Conservation (phyloP, 2,329 filamentous ascomycete genomes). For the Colletotrichum phormii region DNA sequence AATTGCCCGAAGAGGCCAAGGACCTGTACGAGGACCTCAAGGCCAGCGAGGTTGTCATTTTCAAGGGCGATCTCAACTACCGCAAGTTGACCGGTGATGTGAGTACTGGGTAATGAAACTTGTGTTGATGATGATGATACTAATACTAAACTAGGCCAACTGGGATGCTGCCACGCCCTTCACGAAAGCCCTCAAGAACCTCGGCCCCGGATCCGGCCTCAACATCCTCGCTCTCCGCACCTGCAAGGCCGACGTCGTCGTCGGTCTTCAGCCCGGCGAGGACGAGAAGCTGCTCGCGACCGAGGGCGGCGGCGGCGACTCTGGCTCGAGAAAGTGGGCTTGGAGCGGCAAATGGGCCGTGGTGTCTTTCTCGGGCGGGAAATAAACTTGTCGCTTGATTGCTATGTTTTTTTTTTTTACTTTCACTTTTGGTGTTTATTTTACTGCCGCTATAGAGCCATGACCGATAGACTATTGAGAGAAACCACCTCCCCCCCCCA, state of each 20-base stretch:
- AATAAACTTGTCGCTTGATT: slow-evolving; percentile 16
- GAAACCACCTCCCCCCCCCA: background rate
- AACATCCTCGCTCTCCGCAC: slow-evolving; percentile 90
- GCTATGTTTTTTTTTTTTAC: background rate
- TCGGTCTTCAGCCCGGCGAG: slow-evolving; percentile 83
- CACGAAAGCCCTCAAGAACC: slow-evolving; percentile 82
- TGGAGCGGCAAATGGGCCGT: slow-evolving; percentile 98
- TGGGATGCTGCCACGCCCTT: slow-evolving; percentile 95
- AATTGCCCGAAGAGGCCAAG: slow-evolving; percentile 76
- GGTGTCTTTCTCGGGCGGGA: slow-evolving; percentile 74
- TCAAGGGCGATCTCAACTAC: slow-evolving; percentile 98
- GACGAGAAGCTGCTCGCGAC: slow-evolving; percentile 82
- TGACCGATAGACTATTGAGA: slow-evolving; percentile 6
- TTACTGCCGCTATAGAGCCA: background rate
- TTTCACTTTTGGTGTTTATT: background rate
- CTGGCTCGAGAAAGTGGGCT: slow-evolving; percentile 84
- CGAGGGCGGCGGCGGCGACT: slow-evolving; percentile 78
- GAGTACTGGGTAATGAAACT: slow-evolving; percentile 49
- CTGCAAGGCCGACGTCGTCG: slow-evolving; percentile 96
- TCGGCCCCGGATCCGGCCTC: slow-evolving; percentile 84
- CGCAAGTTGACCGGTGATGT: slow-evolving; percentile 92
- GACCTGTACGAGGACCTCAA: slow-evolving; percentile 82
- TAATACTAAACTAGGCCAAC: slow-evolving; percentile 60
- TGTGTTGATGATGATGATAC: background rate
- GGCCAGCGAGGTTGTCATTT: slow-evolving; percentile 87